Percentiles rank a stretch among this genome's conserved stretches.
Evolutionary conservation across 441 rosid species (phyloP).

Genomic region (Corymbia calophylla): DNA sequence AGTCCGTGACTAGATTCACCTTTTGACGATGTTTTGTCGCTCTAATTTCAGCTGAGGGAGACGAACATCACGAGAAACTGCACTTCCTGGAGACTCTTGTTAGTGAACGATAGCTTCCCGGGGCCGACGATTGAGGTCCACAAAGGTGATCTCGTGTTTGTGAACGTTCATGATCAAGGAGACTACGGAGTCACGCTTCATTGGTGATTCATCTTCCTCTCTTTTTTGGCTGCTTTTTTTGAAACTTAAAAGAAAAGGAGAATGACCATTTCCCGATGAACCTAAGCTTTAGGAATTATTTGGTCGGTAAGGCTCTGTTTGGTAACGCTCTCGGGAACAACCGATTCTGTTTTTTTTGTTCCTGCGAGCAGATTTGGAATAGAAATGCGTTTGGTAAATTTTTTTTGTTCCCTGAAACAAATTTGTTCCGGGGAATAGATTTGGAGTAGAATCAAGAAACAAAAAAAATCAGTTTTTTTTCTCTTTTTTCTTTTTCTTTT

Average conservation of each 20-base stretch:
- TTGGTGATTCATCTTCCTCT: neutral
- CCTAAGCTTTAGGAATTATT: neutral
- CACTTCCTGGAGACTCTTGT: neutral
- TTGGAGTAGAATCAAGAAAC: too few species aligned
- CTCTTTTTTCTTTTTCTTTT: too few species aligned
- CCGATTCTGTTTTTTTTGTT: too few species aligned
- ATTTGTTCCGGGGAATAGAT: too few species aligned
- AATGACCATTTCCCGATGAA: neutral
- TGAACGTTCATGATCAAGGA: conserved; percentile 1
- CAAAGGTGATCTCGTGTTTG: neutral
- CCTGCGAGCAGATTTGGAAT: too few species aligned
- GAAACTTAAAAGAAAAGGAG: neutral
- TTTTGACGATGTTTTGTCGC: neutral
- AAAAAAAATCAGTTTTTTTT: too few species aligned
- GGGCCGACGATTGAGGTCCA: conserved; percentile 1
- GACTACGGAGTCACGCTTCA: conserved; percentile 3
- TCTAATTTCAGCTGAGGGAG: neutral
- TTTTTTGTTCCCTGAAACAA: too few species aligned
- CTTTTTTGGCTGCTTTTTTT: neutral
- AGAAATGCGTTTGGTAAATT: too few species aligned
- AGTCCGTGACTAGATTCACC: neutral
- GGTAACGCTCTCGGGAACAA: too few species aligned
- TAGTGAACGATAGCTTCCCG: conserved; percentile 2
- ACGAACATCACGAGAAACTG: conserved; percentile 1
- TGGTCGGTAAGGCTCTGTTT: too few species aligned